These are phyloP conservation scores for Pulveroboletus sp. DNA, from an alignment of 768 basidiomycete species.

Conservation along the genomic window DNA sequence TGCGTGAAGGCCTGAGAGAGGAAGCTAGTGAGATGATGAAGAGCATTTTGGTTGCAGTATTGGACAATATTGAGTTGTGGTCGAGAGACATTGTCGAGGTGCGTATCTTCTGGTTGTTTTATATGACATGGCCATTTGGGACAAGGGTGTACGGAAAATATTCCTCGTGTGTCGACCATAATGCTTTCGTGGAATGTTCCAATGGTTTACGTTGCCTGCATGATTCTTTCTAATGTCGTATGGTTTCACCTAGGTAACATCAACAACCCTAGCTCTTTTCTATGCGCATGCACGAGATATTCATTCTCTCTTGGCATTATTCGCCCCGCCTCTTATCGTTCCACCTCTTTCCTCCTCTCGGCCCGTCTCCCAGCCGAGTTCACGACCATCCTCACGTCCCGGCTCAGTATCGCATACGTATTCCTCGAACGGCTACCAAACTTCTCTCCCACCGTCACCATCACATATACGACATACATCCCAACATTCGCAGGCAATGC, in stretches of 20 bases:
- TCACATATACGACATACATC: conserved; percentile 8
- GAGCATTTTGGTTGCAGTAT: conserved; percentile 36
- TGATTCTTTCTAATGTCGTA: neutral
- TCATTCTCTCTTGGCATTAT: conserved; percentile 19
- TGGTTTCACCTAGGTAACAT: conserved; percentile 17
- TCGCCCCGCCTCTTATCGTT: conserved; percentile 6
- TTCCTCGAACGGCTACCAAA: conserved; percentile 6
- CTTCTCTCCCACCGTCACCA: conserved; percentile 3
- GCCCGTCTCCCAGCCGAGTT: conserved; percentile 19
- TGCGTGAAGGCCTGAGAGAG: conserved; percentile 56
- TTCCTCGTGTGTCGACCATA: conserved; percentile 30
- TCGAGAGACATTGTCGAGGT: conserved; percentile 51
- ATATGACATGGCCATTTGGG: conserved; percentile 3
- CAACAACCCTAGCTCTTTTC: conserved; percentile 29
- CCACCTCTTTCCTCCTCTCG: conserved; percentile 12
- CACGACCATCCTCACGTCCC: conserved; percentile 23
- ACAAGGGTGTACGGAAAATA: conserved; percentile 37
- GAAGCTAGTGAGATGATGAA: conserved; percentile 77
- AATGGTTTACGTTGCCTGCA: too few relatives aligned
- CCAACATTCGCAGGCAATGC: conserved; percentile 6
- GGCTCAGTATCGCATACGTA: conserved; percentile 12
- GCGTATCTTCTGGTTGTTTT: conserved; percentile 6
- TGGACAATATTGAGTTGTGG: conserved; percentile 44
- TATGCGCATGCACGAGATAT: conserved; percentile 25
- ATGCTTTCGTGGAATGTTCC: neutral